Base-by-base conservation (phyloP, 352 stramenopile genomes). In the Phytophthora uliginosa region DNA sequence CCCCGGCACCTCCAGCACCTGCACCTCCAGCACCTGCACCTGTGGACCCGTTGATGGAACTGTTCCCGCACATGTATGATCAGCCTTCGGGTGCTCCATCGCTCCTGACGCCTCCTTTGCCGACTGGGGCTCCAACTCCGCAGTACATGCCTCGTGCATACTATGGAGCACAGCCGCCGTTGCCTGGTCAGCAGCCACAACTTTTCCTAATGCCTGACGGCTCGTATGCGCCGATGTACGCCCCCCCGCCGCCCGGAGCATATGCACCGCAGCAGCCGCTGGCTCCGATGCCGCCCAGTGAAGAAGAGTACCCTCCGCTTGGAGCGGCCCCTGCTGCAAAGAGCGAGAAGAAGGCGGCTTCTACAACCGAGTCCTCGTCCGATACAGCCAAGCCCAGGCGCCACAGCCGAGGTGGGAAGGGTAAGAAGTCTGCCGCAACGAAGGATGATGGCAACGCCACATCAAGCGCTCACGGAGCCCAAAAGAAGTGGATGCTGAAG, bases 61-160 rank as follows among this genome's bases (percentile, higher is more conserved):
- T 92, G 60, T 94, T 92, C 59, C 84, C 86, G 7, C 81, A 90
- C 67, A 85, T 85, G 40, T 88, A 88, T 33, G 69, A 69, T 15
- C 59, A 78, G 55, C 55, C 66, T 22, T 22, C 66, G 36, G 61
- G 60, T 59, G 26, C 59, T 52, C 40, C 77, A 60, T 69, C 73
- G 13, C 50, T 79, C 9, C 62, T 84, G 7, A 69, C 81, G 31
- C 82, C 76, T 24, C 78, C 77, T 12, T 42, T 76, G 20, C 67
- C 68, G 28, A 63, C 65, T 51, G 68, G 59, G 28, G 58, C 57
- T 12, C 59, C 63, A 8, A 50, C 48, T 13, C 51, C 66, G 4
- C 68, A 71, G 48, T 81, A 75, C 45, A 36, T 69, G 36, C 7
- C 70, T 24, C 54, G 63, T 48, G 40, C 53, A n/a, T 81, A 72